A percentile compares a stretch with the other conserved stretches of the same genome.
These are phyloP conservation scores for Colletotrichum sp. DNA, from an alignment of 2,329 filamentous ascomycete genomes.

Conservation along the genomic window DNA sequence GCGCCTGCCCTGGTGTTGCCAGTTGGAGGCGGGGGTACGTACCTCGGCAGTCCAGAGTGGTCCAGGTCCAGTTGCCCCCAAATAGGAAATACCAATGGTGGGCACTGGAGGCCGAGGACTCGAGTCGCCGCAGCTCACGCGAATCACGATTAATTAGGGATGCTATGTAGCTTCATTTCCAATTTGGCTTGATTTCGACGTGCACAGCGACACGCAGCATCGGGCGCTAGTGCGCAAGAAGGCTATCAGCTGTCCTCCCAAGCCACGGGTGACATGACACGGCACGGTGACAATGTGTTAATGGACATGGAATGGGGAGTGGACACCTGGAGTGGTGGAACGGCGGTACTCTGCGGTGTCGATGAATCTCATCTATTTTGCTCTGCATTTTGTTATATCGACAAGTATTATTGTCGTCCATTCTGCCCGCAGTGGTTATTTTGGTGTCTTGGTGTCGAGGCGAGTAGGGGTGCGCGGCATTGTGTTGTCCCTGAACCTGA, in stretches of 20 bases:
- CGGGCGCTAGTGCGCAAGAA: background rate
- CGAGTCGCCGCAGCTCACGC: background rate
- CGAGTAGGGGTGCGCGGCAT: background rate
- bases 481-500: background rate
- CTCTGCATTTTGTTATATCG: background rate
- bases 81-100: background rate
- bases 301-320: background rate
- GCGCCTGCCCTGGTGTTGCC: background rate
- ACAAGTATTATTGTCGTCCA: background rate
- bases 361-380: background rate
- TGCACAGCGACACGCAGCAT: background rate
- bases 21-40: background rate
- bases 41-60: background rate
- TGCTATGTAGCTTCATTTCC: background rate
- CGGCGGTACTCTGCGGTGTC: background rate
- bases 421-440: background rate
- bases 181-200: background rate
- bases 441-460: background rate
- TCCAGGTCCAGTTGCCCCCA: background rate
- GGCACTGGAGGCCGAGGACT: background rate
- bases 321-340: background rate
- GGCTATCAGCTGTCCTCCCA: background rate
- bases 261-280: background rate
- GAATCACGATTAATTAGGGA: background rate
- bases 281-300: background rate